Percentiles rank a stretch among this genome's conserved stretches.
Evolutionary conservation across 2,329 filamentous ascomycete species (phyloP).

Genomic region (Colletotrichum karsti): DNA sequence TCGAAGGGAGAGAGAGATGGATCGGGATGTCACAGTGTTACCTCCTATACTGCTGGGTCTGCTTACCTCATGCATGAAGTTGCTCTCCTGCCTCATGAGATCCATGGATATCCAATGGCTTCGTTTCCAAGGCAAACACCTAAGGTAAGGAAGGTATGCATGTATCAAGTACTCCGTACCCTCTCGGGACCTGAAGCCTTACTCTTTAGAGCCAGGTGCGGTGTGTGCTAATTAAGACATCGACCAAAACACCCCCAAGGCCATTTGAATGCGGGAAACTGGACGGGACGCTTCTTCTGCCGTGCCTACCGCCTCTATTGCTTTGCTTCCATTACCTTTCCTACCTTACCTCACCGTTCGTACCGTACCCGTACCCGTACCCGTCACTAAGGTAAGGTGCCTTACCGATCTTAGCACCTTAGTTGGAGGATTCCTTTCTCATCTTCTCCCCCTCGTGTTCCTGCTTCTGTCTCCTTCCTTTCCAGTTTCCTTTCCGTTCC

Average conservation of each 20-base stretch:
- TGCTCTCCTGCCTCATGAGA: no score
- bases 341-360: no score
- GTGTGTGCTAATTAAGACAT: slow-evolving; percentile 17
- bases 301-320: background rate
- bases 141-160: background rate
- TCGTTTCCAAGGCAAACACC: background rate
- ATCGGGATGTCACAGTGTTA: no score
- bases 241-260: slow-evolving; percentile 1
- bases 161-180: background rate
- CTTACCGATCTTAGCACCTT: background rate
- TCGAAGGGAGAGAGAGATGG: background rate
- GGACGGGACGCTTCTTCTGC: background rate
- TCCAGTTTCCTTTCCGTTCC: background rate
- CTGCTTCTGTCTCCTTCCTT: background rate
- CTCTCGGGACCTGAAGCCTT: slow-evolving; percentile 4
- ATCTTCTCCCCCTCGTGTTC: background rate
- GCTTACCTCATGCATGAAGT: background rate
- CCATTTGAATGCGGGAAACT: slow-evolving; percentile 4
- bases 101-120: background rate
- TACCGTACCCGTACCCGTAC: no score
- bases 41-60: background rate
- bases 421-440: background rate
- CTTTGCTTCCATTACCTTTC: background rate
- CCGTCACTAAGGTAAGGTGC: no score
- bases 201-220: slow-evolving; percentile 14